Conservation (phyloP, 371 early-diverging fungal species). For the Zychaea mexicana region DNA sequence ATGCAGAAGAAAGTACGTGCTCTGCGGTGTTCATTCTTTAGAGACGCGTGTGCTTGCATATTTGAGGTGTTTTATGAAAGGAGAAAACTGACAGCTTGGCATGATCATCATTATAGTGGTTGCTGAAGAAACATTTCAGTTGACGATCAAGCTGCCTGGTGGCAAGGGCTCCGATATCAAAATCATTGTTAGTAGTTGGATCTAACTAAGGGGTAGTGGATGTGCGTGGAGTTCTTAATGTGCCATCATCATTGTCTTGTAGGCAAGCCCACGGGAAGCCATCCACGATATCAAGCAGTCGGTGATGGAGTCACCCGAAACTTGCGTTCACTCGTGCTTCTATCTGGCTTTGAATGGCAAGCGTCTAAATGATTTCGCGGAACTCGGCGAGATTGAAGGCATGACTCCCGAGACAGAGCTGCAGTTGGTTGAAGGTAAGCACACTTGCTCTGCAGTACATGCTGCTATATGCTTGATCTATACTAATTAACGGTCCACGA, state of each 20-base stretch:
- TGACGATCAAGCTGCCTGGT: conserved; percentile 61
- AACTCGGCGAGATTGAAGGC: conserved; percentile 78
- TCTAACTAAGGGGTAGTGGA: neutral
- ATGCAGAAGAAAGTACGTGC: conserved; percentile 19
- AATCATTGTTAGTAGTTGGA: conserved; percentile 44
- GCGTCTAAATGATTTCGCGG: conserved; percentile 72
- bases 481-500: too few species aligned
- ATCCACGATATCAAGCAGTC: conserved; percentile 88
- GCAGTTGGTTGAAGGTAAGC: conserved; percentile 72
- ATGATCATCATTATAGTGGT: conserved; percentile 16
- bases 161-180: conserved; percentile 54
- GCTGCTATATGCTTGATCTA: too few species aligned
- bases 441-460: too few species aligned
- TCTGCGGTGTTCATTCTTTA: too few species aligned
- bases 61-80: neutral
- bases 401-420: conserved; percentile 70
- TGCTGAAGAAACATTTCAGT: conserved; percentile 60
- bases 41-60: too few species aligned
- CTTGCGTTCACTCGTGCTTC: conserved; percentile 90
- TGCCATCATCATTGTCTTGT: neutral
- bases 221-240: neutral
- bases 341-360: conserved; percentile 74
- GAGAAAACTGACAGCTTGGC: conserved; percentile 1
- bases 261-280: conserved; percentile 75
- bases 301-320: conserved; percentile 85